These are phyloP conservation scores for Vitis hybrid DNA, from an alignment of 177 flowering plant species.

Conservation along the genomic window DNA sequence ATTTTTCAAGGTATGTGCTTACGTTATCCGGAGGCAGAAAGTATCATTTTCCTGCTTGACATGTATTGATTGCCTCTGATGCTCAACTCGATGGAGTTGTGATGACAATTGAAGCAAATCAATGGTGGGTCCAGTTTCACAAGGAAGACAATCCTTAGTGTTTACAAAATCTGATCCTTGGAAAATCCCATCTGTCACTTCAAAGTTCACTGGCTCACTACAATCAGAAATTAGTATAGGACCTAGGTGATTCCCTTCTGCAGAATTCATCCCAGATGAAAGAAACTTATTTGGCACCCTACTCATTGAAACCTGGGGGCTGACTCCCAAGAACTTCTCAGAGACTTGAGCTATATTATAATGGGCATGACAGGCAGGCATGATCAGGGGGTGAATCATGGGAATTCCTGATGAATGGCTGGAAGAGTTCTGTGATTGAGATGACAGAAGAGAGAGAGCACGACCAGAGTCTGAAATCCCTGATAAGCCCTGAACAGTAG, in stretches of 20 bases:
- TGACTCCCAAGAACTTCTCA: slow-evolving; percentile 30
- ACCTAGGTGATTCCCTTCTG: slow-evolving; percentile 31
- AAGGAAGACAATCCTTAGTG: slow-evolving; percentile 27
- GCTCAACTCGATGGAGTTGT: slow-evolving; percentile 63
- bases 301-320: slow-evolving; percentile 37
- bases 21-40: slow-evolving; percentile 39
- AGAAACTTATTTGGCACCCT: slow-evolving; percentile 33
- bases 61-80: slow-evolving; percentile 39
- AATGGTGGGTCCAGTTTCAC: slow-evolving; percentile 42
- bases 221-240: slow-evolving; percentile 36
- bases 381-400: slow-evolving; percentile 26
- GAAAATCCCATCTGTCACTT: slow-evolving; percentile 29
- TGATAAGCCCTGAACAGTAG: slow-evolving; percentile 42
- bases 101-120: slow-evolving; percentile 63
- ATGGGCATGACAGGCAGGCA: slow-evolving; percentile 26
- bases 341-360: slow-evolving; percentile 33
- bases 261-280: slow-evolving; percentile 32
- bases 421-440: slow-evolving; percentile 53
- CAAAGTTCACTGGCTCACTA: slow-evolving; percentile 32
- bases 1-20: slow-evolving; percentile 11
- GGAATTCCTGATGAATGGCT: slow-evolving; percentile 43
- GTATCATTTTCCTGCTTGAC: slow-evolving; percentile 41
- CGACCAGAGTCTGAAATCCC: slow-evolving; percentile 45
- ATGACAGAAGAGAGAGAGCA: slow-evolving; percentile 99
- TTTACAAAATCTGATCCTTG: slow-evolving; percentile 33